Evolutionary conservation across 2,329 filamentous ascomycete species (phyloP), one percentile per base, ranked within the genome.

Genomic region (Ophiostoma perfectum): DNA sequence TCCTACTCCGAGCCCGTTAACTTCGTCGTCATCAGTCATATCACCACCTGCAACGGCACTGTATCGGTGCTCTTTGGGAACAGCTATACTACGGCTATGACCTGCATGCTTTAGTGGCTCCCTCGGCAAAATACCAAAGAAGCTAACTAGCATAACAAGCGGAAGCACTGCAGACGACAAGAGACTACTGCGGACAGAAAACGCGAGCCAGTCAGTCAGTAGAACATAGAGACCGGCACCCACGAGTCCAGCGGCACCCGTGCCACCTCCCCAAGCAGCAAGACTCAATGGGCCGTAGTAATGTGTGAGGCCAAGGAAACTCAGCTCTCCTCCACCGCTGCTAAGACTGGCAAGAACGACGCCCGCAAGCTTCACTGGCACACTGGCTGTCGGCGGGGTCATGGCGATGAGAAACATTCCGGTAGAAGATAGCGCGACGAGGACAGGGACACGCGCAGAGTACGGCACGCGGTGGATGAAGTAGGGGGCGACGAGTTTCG

Each of bases 391-490:
- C 2, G 84, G 77, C 1, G 92, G 92, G 0, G 92, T 92, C 45
- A 95, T 81, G 0, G 93, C 93, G 47, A 98, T 88, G 63, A 96
- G 83, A 63, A 96, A 84, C 95, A 98, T 98, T 70, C 95, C 95
- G 6, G 82, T 78, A n/a, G 88, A 86, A 0, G 93, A 96, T 2
- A 96, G 80, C 1, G 81, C 81, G 70, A 90, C 91, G 76, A 97
- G 92, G 66, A 89, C 77, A 63, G 92, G 75, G 69, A 97, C 86
- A 8, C 95, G 91, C 2, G 88, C 74, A 36, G 84, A 81, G 78
- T 98, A 98, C 0, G 94, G 90, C 8, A 98, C 84, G 69, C 86
- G 82, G 76, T 97, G 92, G 75, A 98, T 97, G 74, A 96, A 94
- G 82, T 98, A 97, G 0, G 95, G 95, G 0, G 92, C 92, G 74